Evolutionary conservation across 331 rosid genomes (phyloP).

Genomic region (Phaseolus coccineus): DNA sequence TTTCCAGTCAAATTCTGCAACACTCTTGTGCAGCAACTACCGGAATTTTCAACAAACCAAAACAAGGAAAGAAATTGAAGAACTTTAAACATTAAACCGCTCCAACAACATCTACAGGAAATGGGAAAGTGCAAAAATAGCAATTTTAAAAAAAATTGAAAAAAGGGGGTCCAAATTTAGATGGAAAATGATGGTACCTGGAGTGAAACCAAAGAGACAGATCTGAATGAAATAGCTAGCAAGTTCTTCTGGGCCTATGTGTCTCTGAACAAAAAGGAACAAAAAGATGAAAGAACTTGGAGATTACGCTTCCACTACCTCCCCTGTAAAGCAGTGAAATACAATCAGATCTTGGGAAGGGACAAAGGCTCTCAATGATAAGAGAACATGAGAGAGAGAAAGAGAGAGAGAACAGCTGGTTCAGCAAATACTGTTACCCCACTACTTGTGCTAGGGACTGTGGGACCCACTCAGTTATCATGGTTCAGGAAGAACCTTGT

Average conservation of each 20-base stretch:
- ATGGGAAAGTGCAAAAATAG: conserved; percentile 9
- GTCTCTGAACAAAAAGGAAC: conserved; percentile 45
- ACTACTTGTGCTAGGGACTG: conserved; percentile 31
- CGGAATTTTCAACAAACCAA: conserved; percentile 15
- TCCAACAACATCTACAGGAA: conserved; percentile 13
- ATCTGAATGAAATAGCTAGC: conserved; percentile 56
- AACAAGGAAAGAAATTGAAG: conserved; percentile 18
- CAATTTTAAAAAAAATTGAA: not conserved
- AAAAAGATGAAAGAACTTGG: conserved; percentile 48
- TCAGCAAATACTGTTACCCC: conserved; percentile 60
- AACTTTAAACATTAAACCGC: conserved; percentile 8
- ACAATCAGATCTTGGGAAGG: conserved; percentile 69
- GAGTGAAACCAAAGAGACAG: conserved; percentile 59
- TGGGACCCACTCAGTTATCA: conserved; percentile 61
- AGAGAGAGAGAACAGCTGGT: conserved; percentile 67
- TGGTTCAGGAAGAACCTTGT: not conserved
- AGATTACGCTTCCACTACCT: conserved; percentile 35
- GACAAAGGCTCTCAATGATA: conserved; percentile 45
- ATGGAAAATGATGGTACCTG: conserved; percentile 55
- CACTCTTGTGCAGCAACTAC: conserved; percentile 8
- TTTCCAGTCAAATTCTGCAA: conserved; percentile 22
- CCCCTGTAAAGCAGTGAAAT: conserved; percentile 47
- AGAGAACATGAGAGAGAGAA: conserved; percentile 47
- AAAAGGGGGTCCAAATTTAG: conserved; percentile 25
- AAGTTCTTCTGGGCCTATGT: conserved; percentile 26